Conservation (phyloP, 75 land plant species). For the Azolla pinnata region DNA sequence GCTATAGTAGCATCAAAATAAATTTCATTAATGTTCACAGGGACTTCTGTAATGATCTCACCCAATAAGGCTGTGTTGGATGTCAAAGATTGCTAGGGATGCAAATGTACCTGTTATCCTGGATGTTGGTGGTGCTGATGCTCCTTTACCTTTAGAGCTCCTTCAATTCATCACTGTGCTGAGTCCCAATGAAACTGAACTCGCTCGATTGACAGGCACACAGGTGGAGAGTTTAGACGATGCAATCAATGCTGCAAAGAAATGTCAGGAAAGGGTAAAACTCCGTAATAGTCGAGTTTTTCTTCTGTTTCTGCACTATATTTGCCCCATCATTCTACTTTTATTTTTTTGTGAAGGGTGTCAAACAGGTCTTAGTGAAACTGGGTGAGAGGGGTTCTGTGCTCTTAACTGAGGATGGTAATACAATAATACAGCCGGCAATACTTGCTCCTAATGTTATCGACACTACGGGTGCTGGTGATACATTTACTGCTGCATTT, state of each 20-base stretch:
- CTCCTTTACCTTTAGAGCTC: constrained; percentile 65
- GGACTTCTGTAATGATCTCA: no score
- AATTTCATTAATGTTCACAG: no score
- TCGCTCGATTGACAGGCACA: constrained; percentile 62
- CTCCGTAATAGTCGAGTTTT: no score
- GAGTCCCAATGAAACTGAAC: constrained; percentile 93
- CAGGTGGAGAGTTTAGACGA: constrained; percentile 62
- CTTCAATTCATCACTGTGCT: constrained; percentile 51
- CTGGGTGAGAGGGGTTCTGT: constrained; percentile 75
- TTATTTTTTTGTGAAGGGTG: no score
- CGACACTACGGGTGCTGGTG: constrained; percentile 97
- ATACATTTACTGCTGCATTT: constrained; percentile 91
- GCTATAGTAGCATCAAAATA: no score
- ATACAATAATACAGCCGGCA: constrained; percentile 62
- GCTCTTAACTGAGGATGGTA: constrained; percentile 51
- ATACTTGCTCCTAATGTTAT: constrained; percentile 56
- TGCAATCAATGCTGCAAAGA: constrained; percentile 54
- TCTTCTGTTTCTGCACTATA: no score
- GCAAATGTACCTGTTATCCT: constrained; percentile 81
- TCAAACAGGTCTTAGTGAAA: constrained; percentile 76
- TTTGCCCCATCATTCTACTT: no score
- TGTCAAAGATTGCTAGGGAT: constrained; percentile 56
- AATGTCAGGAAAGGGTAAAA: constrained; percentile 63
- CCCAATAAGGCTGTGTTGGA: constrained; percentile 4
- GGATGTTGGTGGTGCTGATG: constrained; percentile 92